Conservation (phyloP, 331 rosid genomes). For the Quercus tomentella region DNA sequence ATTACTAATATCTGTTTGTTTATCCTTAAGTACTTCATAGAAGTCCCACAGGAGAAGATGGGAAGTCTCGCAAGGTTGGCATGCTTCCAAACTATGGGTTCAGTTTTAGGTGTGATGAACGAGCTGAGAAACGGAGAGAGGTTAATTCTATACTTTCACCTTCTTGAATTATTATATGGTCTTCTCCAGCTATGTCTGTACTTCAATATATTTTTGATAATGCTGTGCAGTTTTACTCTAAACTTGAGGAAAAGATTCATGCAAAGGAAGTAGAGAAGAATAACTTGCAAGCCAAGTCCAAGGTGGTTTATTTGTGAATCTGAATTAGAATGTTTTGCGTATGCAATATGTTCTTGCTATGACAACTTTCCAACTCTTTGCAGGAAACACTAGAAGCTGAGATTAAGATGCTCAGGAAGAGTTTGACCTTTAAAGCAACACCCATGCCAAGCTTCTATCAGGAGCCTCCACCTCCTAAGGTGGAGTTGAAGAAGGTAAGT, state of each 20-base stretch:
- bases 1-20: not conserved
- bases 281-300: constrained; percentile 81
- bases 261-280: constrained; percentile 94
- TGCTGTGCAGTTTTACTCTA: constrained; percentile 79
- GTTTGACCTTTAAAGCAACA: constrained; percentile 85
- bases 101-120: constrained; percentile 91
- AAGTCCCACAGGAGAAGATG: constrained; percentile 70
- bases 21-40: constrained; percentile 48
- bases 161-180: constrained; percentile 1
- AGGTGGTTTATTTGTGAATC: constrained; percentile 51
- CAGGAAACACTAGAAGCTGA: constrained; percentile 98
- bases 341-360: constrained; percentile 10
- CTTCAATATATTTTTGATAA: constrained; percentile 4
- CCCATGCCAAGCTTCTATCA: constrained; percentile 99
- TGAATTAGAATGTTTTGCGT: constrained; percentile 6
- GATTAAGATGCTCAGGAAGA: constrained; percentile 84
- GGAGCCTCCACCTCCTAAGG: constrained; percentile 96
- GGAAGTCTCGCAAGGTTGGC: constrained; percentile 54
- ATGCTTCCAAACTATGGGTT: constrained; percentile 87
- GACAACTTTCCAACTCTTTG: constrained; percentile 14
- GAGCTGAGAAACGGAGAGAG: constrained; percentile 95
- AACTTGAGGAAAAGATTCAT: constrained; percentile 95
- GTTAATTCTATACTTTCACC: constrained; percentile 24
- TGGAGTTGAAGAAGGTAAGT: constrained; percentile 83
- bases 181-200: constrained; percentile 9